Percentiles rank a stretch among this genome's conserved stretches.
Evolutionary conservation across 1,139 yeast species (phyloP).

Genomic region (Blastobotrys serpentis): DNA sequence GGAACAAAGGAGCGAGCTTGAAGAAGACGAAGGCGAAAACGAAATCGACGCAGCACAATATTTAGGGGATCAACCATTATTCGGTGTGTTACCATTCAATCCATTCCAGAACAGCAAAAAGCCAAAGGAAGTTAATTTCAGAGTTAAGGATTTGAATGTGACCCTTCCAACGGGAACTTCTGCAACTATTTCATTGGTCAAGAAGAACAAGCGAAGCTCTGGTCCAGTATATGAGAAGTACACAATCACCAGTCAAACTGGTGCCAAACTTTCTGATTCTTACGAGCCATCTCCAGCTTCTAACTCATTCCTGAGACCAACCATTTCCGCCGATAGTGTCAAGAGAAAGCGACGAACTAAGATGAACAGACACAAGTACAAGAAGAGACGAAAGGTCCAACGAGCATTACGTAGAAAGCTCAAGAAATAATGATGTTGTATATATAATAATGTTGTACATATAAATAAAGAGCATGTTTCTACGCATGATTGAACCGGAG

Average conservation of each 20-base stretch:
- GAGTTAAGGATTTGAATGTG: constrained; percentile 18
- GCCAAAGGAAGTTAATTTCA: constrained; percentile 16
- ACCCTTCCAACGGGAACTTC: constrained; percentile 16
- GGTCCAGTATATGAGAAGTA: constrained; percentile 9
- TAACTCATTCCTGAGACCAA: constrained; percentile 17
- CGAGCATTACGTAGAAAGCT: constrained; percentile 43
- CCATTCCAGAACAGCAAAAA: constrained; percentile 8
- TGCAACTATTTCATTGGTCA: constrained; percentile 17
- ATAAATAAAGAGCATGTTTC: not conserved
- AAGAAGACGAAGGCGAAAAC: constrained; percentile 17
- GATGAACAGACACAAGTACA: constrained; percentile 49
- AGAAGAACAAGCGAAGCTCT: constrained; percentile 8
- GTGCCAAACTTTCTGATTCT: constrained; percentile 1
- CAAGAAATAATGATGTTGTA: constrained; percentile 24
- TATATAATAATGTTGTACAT: constrained; percentile 7
- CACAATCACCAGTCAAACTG: constrained; percentile 5
- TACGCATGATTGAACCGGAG: not conserved
- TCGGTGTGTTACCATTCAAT: constrained; percentile 2
- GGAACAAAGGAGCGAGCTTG: constrained; percentile 20
- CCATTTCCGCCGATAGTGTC: constrained; percentile 38
- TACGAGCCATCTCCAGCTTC: constrained; percentile 15
- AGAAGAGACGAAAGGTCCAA: constrained; percentile 47
- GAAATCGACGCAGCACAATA: constrained; percentile 9
- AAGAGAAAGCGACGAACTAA: constrained; percentile 46
- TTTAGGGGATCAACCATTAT: constrained; percentile 5